Evolutionary conservation across 2,329 filamentous ascomycete genomes (phyloP).

Genomic region (Juglanconis oblonga): DNA sequence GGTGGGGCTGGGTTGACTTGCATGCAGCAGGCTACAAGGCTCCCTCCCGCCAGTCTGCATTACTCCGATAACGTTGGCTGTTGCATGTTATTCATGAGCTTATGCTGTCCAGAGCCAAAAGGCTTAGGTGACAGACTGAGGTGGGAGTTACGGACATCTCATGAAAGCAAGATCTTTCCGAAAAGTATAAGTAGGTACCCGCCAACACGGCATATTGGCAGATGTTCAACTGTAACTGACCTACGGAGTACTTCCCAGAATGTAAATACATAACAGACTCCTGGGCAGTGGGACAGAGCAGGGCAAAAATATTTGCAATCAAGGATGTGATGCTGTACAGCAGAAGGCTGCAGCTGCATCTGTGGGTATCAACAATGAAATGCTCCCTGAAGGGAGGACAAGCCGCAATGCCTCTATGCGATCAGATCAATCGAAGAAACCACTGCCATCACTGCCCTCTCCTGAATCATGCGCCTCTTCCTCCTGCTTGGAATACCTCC

Average conservation of each 20-base stretch:
- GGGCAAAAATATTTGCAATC: not conserved
- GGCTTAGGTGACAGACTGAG: too few relatives aligned
- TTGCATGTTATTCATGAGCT: too few relatives aligned
- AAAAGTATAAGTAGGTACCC: too few relatives aligned
- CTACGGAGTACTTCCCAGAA: too few relatives aligned
- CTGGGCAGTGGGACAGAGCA: not conserved
- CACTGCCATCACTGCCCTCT: conserved; percentile 48
- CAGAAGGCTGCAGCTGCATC: not conserved
- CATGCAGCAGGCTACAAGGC: not conserved
- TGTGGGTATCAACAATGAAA: not conserved
- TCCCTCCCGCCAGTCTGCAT: not conserved
- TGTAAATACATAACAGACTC: too few relatives aligned
- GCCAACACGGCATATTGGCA: too few relatives aligned
- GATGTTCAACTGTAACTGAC: too few relatives aligned
- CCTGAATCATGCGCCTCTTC: conserved; percentile 4
- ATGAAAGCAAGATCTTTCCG: too few relatives aligned
- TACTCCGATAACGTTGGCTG: too few relatives aligned
- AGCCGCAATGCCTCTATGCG: conserved; percentile 3
- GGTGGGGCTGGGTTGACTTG: not conserved
- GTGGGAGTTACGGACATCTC: too few relatives aligned
- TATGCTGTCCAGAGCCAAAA: too few relatives aligned
- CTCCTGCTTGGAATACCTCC: not conserved
- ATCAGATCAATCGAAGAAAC: conserved; percentile 52
- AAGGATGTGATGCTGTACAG: not conserved
- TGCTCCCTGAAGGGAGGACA: not conserved